Base-by-base conservation (phyloP, 495 filamentous ascomycete species). In the Lophium mytilinum region DNA sequence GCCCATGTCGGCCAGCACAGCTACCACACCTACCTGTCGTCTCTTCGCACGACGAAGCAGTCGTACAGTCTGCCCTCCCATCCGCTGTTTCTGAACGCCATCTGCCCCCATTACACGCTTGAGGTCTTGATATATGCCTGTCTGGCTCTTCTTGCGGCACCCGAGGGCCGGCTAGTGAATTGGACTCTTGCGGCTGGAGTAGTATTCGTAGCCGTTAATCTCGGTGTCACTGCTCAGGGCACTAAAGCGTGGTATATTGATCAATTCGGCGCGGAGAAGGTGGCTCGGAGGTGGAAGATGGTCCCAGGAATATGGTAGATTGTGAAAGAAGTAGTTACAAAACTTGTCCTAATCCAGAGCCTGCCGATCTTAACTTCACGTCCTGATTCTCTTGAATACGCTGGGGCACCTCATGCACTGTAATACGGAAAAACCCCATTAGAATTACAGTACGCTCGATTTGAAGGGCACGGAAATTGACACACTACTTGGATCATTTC, bases 91-190 rank as follows among this genome's bases (percentile, higher is more conserved):
- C 73, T 73, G 37, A 71, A 66, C 34, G 61, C 92, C 15, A 72
- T 95, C 9, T 94, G 84, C 58, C 90, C 94, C n/a, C 93, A 97
- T 72, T 98, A 96, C 69, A 85, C 84, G 0, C 86, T 85, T 46
- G 94, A 97, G 68, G 90, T 89, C 64, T 48, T 87, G 2, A 82
- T 96, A 55, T 96, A 97, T 65, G 60, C 90, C 30, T 81, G 84
- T n/a, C 69, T 97, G 57, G 80, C 89, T 1, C 64, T 95, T 19
- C 64, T 87, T 12, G 84, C 84, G 39, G 89, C 90, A 4, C 91
- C 90, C 0, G 56, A 63, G 5, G 80, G 78, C 9, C 64, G 74
- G 49, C 57, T 78, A 55, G 64, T 88, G 30, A 97, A 97, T 70
- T 80, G 74, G 64, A 94, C 92, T 1, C 64, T 97, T 48, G 60